Base-by-base conservation (phyloP, 2,329 filamentous ascomycete species). In the Emmonsia crescens region DNA sequence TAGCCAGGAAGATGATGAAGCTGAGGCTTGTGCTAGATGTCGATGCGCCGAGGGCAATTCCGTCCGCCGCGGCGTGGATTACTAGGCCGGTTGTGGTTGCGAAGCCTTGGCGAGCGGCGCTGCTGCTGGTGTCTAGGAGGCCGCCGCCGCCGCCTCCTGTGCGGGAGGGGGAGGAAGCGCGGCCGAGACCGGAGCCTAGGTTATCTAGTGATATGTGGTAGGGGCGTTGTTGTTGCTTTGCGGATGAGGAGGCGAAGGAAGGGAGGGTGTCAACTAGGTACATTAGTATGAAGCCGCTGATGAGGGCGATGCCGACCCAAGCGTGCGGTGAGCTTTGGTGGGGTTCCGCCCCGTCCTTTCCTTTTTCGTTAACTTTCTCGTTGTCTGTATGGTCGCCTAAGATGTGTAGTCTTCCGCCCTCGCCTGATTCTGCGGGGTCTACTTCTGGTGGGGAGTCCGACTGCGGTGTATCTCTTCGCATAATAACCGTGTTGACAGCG, bases 21-120 rank as follows among this genome's bases (percentile, higher is more conserved):
- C 89, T 91, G 12, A 99, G 78, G 62, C 88, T 87, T 64, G 85
- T 85, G 67, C 90, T 86, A 3, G 89, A 87, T 3, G 88, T 89
- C 0, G 92, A 96, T 29, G 94, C 94, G 27, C 94, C 94, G 76
- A 99, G 86, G 2, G 94, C 94, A 64, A 99, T 96, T 19, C 94
- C 94, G 70, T 99, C 94, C 1, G 94, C 93, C 1, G 89, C 89
- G 0, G 94, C 91, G 73, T 99, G 94, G 62, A 99, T 97, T 5
- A 97, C 89, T n/a, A 99, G 80, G 0, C 94, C 94, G 0, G 89
- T 88, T 0, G 94, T 99, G 1, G 93, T 92, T n/a, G 89, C 88
- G 60, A 91, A 79, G 81, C 77, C 49, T 67, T 74, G n/a, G 71
- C 74, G 64, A 29, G 66, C 65, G 29, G 69, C 65, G 16, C 67